These are phyloP conservation scores for Craterostigma plantagineum DNA, from an alignment of 257 asterid species.

Conservation along the genomic window DNA sequence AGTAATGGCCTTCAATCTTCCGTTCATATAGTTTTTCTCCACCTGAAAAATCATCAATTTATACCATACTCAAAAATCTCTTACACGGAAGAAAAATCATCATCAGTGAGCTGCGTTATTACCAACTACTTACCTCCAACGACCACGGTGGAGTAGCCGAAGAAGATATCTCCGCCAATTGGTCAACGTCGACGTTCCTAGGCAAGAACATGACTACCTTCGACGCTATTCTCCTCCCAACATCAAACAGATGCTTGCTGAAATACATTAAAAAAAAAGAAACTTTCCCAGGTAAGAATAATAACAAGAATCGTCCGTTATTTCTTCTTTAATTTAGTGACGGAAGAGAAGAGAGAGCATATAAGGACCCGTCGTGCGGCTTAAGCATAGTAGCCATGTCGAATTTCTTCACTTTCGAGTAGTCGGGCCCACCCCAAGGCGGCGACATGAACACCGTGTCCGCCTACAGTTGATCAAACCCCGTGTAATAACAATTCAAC, in stretches of 20 bases:
- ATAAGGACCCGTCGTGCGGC: slow-evolving; percentile 72
- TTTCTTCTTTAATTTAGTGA: too few species aligned
- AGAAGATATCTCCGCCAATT: slow-evolving; percentile 54
- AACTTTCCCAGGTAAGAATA: too few species aligned
- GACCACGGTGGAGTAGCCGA: slow-evolving; percentile 76
- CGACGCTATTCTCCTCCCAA: slow-evolving; percentile 50
- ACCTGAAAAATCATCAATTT: slow-evolving; percentile 27
- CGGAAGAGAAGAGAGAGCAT: too few species aligned
- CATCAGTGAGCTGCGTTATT: too few species aligned
- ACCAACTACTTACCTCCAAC: slow-evolving; percentile 84
- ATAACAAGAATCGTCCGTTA: too few species aligned
- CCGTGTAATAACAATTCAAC: background rate
- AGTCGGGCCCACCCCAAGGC: slow-evolving; percentile 98
- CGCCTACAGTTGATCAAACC: slow-evolving; percentile 34
- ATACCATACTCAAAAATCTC: too few species aligned
- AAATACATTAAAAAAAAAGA: too few species aligned
- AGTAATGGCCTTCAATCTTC: slow-evolving; percentile 66
- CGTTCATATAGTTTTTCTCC: slow-evolving; percentile 67
- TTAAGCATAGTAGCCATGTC: slow-evolving; percentile 67
- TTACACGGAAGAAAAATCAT: too few species aligned
- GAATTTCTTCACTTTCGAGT: slow-evolving; percentile 46
- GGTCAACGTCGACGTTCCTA: slow-evolving; percentile 54
- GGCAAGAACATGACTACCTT: slow-evolving; percentile 86
- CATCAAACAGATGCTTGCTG: slow-evolving; percentile 43
- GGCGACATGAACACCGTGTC: slow-evolving; percentile 77